Conservation (phyloP, 192 early-diverging fungal genomes). For the Obelidium mucronatum region DNA sequence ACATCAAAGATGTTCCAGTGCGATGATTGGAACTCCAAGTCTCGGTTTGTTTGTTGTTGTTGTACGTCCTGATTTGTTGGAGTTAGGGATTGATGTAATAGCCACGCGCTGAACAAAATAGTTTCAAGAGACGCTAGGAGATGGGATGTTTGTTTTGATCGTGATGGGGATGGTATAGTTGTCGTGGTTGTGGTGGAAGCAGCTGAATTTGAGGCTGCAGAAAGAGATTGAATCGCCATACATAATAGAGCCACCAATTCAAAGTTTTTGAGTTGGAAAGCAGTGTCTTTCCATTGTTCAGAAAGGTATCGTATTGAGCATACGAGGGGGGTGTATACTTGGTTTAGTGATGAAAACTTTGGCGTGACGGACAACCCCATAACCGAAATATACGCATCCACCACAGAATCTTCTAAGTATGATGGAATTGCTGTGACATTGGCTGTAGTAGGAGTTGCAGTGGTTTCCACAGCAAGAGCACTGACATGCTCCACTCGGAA, state of each 20-base stretch:
- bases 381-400: neutral
- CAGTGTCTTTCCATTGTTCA: neutral
- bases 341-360: neutral
- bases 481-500: conserved; percentile 21
- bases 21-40: conserved; percentile 2
- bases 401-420: neutral
- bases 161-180: neutral
- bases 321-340: neutral
- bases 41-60: neutral
- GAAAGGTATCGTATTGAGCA: neutral
- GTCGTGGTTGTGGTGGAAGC: neutral
- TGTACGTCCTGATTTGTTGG: neutral
- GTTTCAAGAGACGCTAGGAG: conserved; percentile 29
- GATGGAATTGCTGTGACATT: neutral
- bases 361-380: neutral
- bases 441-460: neutral
- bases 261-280: conserved; percentile 19
- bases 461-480: neutral
- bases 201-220: neutral
- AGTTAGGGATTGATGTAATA: neutral
- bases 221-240: conserved; percentile 10
- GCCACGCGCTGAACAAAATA: conserved; percentile 18
- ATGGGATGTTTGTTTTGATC: conserved; percentile 20
- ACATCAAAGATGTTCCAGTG: conserved; percentile 23
- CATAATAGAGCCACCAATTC: conserved; percentile 29